Evolutionary conservation across 2,329 filamentous ascomycete genomes (phyloP), one percentile per base, ranked within the genome.

Genomic region (Emydomyces testavorans): DNA sequence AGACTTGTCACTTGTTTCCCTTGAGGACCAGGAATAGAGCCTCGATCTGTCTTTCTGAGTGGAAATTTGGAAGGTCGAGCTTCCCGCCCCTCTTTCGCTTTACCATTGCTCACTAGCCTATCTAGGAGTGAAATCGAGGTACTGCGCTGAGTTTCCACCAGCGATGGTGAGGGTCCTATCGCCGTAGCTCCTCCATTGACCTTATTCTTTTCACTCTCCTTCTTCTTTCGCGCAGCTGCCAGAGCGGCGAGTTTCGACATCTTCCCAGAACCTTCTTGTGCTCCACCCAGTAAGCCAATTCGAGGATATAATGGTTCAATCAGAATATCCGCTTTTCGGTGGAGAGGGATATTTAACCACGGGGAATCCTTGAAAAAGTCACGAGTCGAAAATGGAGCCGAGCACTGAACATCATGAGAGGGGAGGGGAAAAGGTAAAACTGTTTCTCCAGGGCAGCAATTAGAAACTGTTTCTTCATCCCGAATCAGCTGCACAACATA

Each of bases 221-320:
- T 94, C 66, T 85, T 89, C 62, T 88, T 89, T 23, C 88, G 77
- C 46, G 85, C 83, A 28, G 87, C 87, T 44, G 90, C 89, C 35
- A 98, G 71, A 40, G 87, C 87, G 57, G 94, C 90, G 38, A 98
- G 72, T 60, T 98, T 98, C 4, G 90, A 94, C 65, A 85, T 75
- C 60, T 89, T 92, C 2, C 78, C 74, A n/a, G 70, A 60, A 10
- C 68, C 68, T 40, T 78, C 75, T 1, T 79, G 60, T 6, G 79
- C 77, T 28, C 92, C 93, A 24, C 92, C 93, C 2, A 94, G 66
- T 0, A 98, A 71, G 1, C 87, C 83, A 15, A 80, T 77, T 40
- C 69, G 71, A 46, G 76, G 79, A 53, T 68, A 68, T 29, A 75
- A 50, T 64, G 74, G 78, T 34, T 80, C 72, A 42, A 84, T 66